phyloP scores from a whole-genome alignment of 164 flowering plant genomes.

The Vitis riparia region DNA sequence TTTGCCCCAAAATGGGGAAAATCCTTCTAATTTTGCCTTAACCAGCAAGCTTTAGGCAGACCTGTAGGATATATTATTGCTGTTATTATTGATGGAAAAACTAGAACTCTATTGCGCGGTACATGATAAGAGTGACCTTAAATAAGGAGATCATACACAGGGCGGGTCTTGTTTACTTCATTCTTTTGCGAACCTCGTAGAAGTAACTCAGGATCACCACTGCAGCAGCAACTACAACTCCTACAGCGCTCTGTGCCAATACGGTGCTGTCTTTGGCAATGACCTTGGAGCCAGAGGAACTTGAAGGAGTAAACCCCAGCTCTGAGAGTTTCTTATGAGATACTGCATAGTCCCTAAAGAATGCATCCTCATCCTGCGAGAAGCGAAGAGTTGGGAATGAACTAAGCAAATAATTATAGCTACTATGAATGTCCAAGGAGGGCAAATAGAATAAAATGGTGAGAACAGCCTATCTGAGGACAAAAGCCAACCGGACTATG shows the following conservation, averaged over 20 bases:
- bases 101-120: too few species aligned
- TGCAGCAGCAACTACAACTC: conserved; percentile 67
- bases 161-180: conserved; percentile 23
- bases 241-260: conserved; percentile 63
- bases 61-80: too few species aligned
- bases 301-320: conserved; percentile 47
- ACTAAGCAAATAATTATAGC: not conserved
- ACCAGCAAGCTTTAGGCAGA: not conserved
- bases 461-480: too few species aligned
- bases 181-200: conserved; percentile 49
- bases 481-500: too few species aligned
- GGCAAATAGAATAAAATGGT: not conserved
- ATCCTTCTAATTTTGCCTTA: not conserved
- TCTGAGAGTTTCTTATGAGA: conserved; percentile 77
- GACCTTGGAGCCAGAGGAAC: conserved; percentile 23
- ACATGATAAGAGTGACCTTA: too few species aligned
- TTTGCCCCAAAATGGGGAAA: not conserved
- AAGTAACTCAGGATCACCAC: conserved; percentile 60
- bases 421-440: not conserved
- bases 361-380: conserved; percentile 68
- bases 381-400: not conserved
- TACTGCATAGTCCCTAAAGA: conserved; percentile 66
- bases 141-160: not conserved
- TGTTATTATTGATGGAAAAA: too few species aligned
- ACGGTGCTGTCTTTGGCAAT: conserved; percentile 21